phyloP scores from a whole-genome alignment of 1,284 basidiomycete genomes.

The Leccinum subrobustum region DNA sequence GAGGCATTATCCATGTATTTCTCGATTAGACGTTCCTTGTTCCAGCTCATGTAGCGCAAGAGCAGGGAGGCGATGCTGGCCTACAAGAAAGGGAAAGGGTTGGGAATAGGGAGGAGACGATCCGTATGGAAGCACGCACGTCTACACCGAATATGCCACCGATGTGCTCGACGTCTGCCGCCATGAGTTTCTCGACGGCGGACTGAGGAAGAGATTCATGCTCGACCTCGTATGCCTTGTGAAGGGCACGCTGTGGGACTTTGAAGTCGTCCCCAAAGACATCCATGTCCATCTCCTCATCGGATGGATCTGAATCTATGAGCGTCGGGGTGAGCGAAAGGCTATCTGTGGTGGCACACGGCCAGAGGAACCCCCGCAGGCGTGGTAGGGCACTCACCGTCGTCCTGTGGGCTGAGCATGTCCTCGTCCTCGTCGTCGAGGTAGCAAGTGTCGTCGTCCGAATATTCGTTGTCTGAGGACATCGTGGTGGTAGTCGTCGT shows the following conservation, averaged over 20 bases:
- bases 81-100: constrained; percentile 25
- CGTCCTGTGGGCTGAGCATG: constrained; percentile 60
- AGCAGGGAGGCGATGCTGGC: constrained; percentile 69
- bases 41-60: constrained; percentile 89
- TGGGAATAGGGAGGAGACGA: not conserved
- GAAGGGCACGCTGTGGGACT: constrained; percentile 52
- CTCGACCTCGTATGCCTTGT: constrained; percentile 77
- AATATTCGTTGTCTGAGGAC: constrained; percentile 75
- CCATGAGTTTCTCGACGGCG: constrained; percentile 77
- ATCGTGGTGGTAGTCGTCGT: constrained; percentile 38
- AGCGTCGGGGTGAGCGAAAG: constrained; percentile 8
- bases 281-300: constrained; percentile 68
- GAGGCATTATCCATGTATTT: constrained; percentile 90
- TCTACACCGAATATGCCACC: constrained; percentile 83
- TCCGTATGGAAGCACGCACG: constrained; percentile 47
- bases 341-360: constrained; percentile 20
- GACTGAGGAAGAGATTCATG: constrained; percentile 71
- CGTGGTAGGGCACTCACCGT: constrained; percentile 34
- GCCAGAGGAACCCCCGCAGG: not conserved
- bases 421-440: constrained; percentile 69
- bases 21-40: constrained; percentile 94
- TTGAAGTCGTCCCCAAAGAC: constrained; percentile 61
- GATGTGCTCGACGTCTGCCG: constrained; percentile 78
- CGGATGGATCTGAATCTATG: constrained; percentile 47
- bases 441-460: constrained; percentile 65